phyloP scores from a whole-genome alignment of 208 protist genomes.

The Acanthamoeba royreba region DNA sequence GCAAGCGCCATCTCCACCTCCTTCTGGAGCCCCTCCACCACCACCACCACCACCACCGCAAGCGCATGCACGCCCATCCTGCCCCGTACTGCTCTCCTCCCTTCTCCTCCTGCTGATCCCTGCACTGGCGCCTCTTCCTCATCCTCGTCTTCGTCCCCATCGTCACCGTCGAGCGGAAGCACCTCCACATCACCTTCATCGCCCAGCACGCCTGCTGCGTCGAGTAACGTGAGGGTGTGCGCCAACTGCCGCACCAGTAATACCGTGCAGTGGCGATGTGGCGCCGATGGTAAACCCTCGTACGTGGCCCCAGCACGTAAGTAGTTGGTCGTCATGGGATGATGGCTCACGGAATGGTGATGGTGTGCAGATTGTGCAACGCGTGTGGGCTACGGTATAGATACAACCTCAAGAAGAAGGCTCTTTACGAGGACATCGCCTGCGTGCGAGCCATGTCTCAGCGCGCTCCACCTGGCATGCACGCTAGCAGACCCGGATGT shows the following conservation, averaged over 20 bases:
- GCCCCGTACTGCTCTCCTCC: not conserved
- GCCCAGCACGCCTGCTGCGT: not conserved
- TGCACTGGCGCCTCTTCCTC: not conserved
- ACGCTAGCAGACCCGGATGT: not conserved
- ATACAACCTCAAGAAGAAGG: not conserved
- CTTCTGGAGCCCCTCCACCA: not conserved
- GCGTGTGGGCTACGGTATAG: not conserved
- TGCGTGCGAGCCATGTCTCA: not conserved
- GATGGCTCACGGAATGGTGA: not conserved
- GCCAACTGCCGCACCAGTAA: not conserved
- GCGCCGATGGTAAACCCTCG: not conserved
- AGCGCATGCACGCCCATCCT: not conserved
- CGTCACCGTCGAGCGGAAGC: not conserved
- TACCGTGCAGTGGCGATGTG: not conserved
- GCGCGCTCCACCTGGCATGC: no score
- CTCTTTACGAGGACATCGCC: not conserved
- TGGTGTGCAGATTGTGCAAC: not conserved
- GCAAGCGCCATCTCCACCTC: no score
- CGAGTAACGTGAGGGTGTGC: not conserved
- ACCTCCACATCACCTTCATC: not conserved
- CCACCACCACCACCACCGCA: not conserved
- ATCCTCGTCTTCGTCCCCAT: not conserved
- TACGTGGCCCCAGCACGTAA: not conserved
- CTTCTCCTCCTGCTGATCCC: not conserved
- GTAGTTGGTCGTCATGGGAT: not conserved